Evolutionary conservation across 805 yeast species (phyloP).

Genomic region (Pichia californica): DNA sequence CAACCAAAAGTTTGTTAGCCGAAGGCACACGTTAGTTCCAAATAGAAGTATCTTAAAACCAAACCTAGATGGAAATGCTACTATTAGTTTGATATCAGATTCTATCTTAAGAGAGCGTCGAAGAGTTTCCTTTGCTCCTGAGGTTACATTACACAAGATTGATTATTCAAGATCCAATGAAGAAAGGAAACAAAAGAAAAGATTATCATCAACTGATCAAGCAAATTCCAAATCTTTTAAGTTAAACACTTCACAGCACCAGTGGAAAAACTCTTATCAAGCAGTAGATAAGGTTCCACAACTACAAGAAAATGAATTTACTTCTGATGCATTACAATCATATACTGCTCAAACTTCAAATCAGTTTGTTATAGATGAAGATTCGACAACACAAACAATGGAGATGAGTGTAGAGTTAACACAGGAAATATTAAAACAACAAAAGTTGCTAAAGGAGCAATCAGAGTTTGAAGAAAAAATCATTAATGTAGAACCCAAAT

Average conservation of each 20-base stretch:
- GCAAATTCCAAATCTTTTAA: too few relatives aligned
- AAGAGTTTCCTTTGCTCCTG: conserved; percentile 74
- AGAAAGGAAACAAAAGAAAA: conserved; percentile 7
- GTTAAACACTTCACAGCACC: too few relatives aligned
- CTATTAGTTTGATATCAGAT: conserved; percentile 33
- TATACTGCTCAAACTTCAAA: not conserved
- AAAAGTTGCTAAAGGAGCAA: conserved; percentile 7
- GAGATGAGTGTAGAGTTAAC: conserved; percentile 23
- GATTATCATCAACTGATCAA: conserved; percentile 8
- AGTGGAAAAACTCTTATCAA: not conserved
- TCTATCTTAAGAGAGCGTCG: conserved; percentile 29
- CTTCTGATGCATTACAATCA: conserved; percentile 1
- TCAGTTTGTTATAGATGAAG: conserved; percentile 18
- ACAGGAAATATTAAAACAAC: conserved; percentile 18
- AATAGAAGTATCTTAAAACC: conserved; percentile 35
- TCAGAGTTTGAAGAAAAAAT: not conserved
- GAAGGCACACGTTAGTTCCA: conserved; percentile 33
- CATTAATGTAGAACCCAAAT: not conserved
- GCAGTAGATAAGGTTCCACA: too few relatives aligned
- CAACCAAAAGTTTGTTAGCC: conserved; percentile 5
- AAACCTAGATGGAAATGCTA: conserved; percentile 26
- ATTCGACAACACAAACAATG: conserved; percentile 22
- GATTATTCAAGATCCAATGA: conserved; percentile 8
- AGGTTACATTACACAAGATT: conserved; percentile 54
- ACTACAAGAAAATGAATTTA: not conserved